Base-by-base conservation (phyloP, 257 asterid species). In the Fraxinus pennsylvanica region DNA sequence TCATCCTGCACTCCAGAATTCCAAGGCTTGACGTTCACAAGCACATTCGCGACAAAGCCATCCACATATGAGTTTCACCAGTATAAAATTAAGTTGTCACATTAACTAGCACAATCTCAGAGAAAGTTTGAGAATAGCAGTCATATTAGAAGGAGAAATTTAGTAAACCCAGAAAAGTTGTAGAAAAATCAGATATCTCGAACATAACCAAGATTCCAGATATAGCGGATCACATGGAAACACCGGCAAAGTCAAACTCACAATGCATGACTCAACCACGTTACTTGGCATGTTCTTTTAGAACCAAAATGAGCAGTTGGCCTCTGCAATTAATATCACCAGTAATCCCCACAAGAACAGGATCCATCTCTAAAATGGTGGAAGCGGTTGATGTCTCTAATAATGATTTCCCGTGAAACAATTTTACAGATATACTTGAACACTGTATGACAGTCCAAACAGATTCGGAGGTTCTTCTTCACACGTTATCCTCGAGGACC, bases 291-390 rank as follows among this genome's bases (percentile, higher is more conserved):
- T n/a, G 13, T 59, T 59, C 5, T 21, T 59, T 59, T 19, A 21
- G 12, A 59, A 21, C 67, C 1, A 59, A 59, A 21, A 21, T 21
- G 4, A 22, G 12, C 29, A 59, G 29, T 19, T 6, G 29, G 33
- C 17, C 36, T 63, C 68, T 73, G 61, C 59, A n/a, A 41, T 38
- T 41, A 73, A 73, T 29, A 68, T 76, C 80, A 92, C 97, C 97
- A 91, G 72, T 90, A 92, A 82, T 92, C 97, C 39, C 92, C 90
- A 81, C 97, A 92, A 27, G 97, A 90, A 82, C 97, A 92, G 74
- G 83, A 76, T 8, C 97, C 97, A 54, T 86, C 86, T 59, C 86
- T 89, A 52, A 92, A 92, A 87, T 90, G 97, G 83, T 92, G 97
- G 82, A 91, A 92, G 59, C 97, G 89, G 82, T 85, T 92, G 79